Conservation (phyloP, 768 basidiomycete genomes). For the Fibroporia radiculosa region DNA sequence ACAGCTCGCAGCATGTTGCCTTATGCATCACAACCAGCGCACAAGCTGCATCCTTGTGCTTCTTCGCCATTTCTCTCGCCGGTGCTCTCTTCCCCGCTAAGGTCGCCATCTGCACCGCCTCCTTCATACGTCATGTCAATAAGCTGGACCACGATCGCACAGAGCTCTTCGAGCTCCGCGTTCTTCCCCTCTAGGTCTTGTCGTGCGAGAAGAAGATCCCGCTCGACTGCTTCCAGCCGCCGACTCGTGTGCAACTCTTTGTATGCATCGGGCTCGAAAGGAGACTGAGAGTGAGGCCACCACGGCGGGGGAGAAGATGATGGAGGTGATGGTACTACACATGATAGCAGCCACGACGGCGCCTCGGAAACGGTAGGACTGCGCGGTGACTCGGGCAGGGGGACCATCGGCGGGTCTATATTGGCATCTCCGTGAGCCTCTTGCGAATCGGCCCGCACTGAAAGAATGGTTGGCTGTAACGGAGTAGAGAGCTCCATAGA, state of each 20-base stretch:
- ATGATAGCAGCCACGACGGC: not conserved
- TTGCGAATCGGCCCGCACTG: conserved; percentile 7
- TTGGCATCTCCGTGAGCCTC: not conserved
- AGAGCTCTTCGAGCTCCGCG: conserved; percentile 7
- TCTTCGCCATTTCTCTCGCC: too few relatives aligned
- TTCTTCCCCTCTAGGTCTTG: conserved; percentile 9
- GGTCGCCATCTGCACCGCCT: not conserved
- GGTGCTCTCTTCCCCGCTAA: not conserved
- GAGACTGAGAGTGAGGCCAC: conserved; percentile 1
- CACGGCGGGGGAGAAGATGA: not conserved
- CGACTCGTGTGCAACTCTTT: not conserved
- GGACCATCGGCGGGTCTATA: conserved; percentile 3
- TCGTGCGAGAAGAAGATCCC: conserved; percentile 4
- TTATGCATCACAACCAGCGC: too few relatives aligned
- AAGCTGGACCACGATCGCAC: not conserved
- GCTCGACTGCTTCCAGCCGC: conserved; percentile 10
- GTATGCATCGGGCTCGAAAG: not conserved
- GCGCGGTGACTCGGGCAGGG: conserved; percentile 6
- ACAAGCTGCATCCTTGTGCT: too few relatives aligned
- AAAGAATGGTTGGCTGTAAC: conserved; percentile 12
- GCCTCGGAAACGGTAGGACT: not conserved
- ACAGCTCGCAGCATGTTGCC: too few relatives aligned
- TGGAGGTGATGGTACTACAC: not conserved
- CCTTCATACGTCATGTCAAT: not conserved
- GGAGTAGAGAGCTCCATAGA: conserved; percentile 18